Conservation (phyloP, 495 filamentous ascomycete genomes). For the Xylaria bambusicola region DNA sequence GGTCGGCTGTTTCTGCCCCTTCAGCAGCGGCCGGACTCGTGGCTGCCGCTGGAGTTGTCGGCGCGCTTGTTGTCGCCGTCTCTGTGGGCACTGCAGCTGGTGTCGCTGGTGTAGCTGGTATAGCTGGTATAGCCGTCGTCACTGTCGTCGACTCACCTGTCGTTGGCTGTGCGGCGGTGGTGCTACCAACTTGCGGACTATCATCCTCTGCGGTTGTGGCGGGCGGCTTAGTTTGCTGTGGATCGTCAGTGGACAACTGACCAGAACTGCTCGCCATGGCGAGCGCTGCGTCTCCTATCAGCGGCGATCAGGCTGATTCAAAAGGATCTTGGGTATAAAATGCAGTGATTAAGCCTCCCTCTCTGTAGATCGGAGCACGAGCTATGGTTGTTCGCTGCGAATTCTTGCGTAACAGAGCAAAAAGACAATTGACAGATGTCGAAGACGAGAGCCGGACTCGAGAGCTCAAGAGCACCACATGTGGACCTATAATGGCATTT, state of each 20-base stretch:
- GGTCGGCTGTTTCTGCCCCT: background rate
- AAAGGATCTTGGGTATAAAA: background rate
- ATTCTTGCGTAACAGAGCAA: background rate
- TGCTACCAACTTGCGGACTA: background rate
- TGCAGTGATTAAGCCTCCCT: background rate
- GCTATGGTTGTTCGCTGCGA: background rate
- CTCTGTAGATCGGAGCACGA: background rate
- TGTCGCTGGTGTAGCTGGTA: background rate
- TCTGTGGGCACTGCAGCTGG: background rate
- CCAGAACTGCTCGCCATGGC: conserved; percentile 6
- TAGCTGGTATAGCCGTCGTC: background rate
- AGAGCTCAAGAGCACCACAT: conserved; percentile 3
- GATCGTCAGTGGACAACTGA: conserved; percentile 6
- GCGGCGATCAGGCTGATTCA: background rate
- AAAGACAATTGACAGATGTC: background rate
- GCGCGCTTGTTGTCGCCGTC: background rate
- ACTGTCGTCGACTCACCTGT: background rate
- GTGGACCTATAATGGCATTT: background rate
- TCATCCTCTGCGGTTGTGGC: background rate
- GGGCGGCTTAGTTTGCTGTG: conserved; percentile 11
- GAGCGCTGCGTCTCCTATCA: background rate
- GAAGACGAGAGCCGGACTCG: background rate
- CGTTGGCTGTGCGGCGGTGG: conserved; percentile 5
- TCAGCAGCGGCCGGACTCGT: conserved; percentile 1
- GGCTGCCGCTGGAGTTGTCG: background rate